Percentiles rank a stretch among this genome's conserved stretches.
These are phyloP conservation scores for Monilinia fructicola DNA, from an alignment of 2,329 filamentous ascomycete species.

Conservation along the genomic window DNA sequence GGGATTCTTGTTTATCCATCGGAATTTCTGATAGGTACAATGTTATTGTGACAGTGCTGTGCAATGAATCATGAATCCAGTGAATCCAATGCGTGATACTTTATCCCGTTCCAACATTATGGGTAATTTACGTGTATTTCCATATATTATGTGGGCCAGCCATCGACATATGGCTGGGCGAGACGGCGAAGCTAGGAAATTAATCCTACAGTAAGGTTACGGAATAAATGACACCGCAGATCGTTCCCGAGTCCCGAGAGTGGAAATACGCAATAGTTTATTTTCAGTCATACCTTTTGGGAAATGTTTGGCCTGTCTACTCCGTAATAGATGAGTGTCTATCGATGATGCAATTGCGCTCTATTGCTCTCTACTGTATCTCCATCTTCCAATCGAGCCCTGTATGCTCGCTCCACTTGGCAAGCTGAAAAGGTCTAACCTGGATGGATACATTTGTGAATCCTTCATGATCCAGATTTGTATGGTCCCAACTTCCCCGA, in stretches of 20 bases:
- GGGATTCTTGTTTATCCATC: constrained; percentile 11
- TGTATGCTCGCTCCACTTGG: not conserved
- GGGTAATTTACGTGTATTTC: not conserved
- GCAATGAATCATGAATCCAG: not conserved
- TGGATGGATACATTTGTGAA: not conserved
- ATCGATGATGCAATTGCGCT: constrained; percentile 2
- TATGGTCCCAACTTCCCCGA: not conserved
- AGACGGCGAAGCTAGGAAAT: constrained; percentile 2
- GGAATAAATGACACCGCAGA: constrained; percentile 22
- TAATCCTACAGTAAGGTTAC: not conserved
- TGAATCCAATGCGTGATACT: not conserved
- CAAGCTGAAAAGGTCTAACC: too few species aligned
- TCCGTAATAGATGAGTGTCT: too few species aligned
- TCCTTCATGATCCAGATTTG: constrained; percentile 9
- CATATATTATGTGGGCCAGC: constrained; percentile 10
- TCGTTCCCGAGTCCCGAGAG: constrained; percentile 20
- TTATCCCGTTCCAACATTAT: not conserved
- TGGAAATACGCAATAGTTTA: not conserved
- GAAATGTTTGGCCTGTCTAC: not conserved
- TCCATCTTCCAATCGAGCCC: not conserved
- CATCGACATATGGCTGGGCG: constrained; percentile 7
- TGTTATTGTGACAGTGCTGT: too few species aligned
- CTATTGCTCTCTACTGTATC: constrained; percentile 2
- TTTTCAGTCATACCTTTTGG: not conserved
- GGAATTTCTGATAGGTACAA: constrained; percentile 6